phyloP scores from a whole-genome alignment of 495 filamentous ascomycete genomes.

The Penicillium bovifimosum region DNA sequence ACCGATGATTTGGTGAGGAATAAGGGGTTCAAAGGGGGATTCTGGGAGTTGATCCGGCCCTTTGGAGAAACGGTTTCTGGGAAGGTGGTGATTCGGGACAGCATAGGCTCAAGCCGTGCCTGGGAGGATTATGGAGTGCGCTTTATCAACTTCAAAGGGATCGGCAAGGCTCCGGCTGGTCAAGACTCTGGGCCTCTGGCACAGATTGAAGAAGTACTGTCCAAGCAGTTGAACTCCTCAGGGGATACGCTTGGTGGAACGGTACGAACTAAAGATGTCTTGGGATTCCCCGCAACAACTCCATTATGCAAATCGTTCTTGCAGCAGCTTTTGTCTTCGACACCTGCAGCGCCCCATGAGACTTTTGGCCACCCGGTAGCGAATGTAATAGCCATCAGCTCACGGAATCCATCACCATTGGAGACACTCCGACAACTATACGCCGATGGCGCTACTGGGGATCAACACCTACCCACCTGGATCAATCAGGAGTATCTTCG shows the following conservation, averaged over 20 bases:
- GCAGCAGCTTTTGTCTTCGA: conserved; percentile 71
- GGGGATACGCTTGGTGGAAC: conserved; percentile 31
- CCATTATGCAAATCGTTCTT: conserved; percentile 79
- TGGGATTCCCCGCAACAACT: conserved; percentile 36
- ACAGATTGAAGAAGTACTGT: conserved; percentile 57
- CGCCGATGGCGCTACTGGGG: conserved; percentile 63
- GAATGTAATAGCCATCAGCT: conserved; percentile 93
- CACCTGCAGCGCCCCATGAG: conserved; percentile 74
- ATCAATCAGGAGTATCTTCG: conserved; percentile 83
- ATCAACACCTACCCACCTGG: conserved; percentile 66
- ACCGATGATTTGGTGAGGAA: conserved; percentile 72
- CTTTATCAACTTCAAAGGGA: conserved; percentile 55
- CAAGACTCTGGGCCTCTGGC: conserved; percentile 30
- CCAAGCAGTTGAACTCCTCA: conserved; percentile 37
- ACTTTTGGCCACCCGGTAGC: conserved; percentile 93
- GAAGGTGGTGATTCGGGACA: conserved; percentile 86
- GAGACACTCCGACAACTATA: conserved; percentile 81
- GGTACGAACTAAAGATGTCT: conserved; percentile 30
- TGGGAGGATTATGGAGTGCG: conserved; percentile 90
- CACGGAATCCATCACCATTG: conserved; percentile 71
- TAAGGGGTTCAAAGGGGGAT: conserved; percentile 78
- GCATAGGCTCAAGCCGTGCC: conserved; percentile 68
- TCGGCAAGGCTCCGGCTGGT: conserved; percentile 15
- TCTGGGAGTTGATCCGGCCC: conserved; percentile 79
- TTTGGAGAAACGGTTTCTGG: conserved; percentile 88